Evolutionary conservation across 441 rosid genomes (phyloP), one percentile per base, ranked within the genome.

Genomic region (Iberis amara): DNA sequence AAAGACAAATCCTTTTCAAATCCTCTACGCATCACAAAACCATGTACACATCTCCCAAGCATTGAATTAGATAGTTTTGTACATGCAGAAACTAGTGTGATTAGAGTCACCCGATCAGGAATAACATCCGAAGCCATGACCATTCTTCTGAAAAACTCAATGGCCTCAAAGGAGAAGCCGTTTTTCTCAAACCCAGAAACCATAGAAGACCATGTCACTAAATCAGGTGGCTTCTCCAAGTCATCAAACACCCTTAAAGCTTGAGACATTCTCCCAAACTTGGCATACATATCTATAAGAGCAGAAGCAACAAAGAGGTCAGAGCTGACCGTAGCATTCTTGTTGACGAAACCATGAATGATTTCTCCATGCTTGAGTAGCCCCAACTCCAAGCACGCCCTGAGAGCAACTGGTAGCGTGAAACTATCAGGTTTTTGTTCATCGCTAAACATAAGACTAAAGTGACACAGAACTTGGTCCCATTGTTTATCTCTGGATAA

Each of bases 11-110:
- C 65, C 15, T 40, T 45, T 39, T 39, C 32, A 62, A 72, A 72
- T 26, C 81, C 79, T 64, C 59, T 57, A 59, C 78, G 65, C 27
- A 62, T 44, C 39, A 52, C 69, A 65, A 57, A 76, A 48, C 76
- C 78, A 48, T 74, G 85, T 15, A 74, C 74, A 65, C 73, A 69
- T 28, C 63, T 68, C n/a, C 81, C 81, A 38, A 74, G 71, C 74
- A 64, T 76, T 47, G 62, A 32, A 62, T 48, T 61, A 8, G 57
- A 48, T 47, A 70, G 61, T 30, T 68, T 68, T 3, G 79, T 39
- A 50, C 78, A 74, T 7, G 79, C 81, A 52, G 81, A 76, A 45
- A 76, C 61, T 18, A 74, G 62, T 18, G 77, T 69, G 38, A 76
- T 68, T 42, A 79, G 62, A 3, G 73, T 74, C 1, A 76, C 66